phyloP scores from a whole-genome alignment of 169 alveolate genomes.

The Ichthyophthirius multifiliis region DNA sequence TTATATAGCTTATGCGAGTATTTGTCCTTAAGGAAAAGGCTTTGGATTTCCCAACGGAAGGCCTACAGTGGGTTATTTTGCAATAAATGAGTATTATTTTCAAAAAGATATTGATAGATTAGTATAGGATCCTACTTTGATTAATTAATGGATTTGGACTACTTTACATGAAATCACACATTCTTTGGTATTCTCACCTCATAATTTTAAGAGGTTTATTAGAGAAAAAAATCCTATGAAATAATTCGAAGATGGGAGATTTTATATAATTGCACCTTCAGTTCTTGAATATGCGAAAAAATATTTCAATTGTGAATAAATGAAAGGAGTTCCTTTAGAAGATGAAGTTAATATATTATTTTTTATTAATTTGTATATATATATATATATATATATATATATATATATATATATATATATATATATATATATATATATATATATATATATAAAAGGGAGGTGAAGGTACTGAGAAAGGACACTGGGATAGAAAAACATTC shows the following conservation, averaged over 20 bases:
- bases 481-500: slow-evolving; percentile 44
- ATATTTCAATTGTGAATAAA: slow-evolving; percentile 16
- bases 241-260: not conserved
- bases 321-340: not conserved
- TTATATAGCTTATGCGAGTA: not conserved
- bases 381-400: no score
- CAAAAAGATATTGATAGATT: not conserved
- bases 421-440: no score
- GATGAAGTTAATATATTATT: no score
- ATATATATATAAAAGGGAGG: no score
- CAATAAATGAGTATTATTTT: not conserved
- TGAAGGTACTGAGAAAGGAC: slow-evolving; percentile 36
- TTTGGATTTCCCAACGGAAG: not conserved
- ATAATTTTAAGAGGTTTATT: not conserved
- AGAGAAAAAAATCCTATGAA: not conserved
- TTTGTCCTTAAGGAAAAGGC: not conserved
- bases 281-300: not conserved
- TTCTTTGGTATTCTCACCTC: not conserved
- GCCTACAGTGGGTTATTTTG: not conserved
- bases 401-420: no score
- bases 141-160: not conserved
- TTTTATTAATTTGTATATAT: no score
- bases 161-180: not conserved
- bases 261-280: not conserved
- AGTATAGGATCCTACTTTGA: not conserved